Evolutionary conservation across 345 rosid genomes (phyloP), one percentile per base, ranked within the genome.

Genomic region (Populus ilicifolia): DNA sequence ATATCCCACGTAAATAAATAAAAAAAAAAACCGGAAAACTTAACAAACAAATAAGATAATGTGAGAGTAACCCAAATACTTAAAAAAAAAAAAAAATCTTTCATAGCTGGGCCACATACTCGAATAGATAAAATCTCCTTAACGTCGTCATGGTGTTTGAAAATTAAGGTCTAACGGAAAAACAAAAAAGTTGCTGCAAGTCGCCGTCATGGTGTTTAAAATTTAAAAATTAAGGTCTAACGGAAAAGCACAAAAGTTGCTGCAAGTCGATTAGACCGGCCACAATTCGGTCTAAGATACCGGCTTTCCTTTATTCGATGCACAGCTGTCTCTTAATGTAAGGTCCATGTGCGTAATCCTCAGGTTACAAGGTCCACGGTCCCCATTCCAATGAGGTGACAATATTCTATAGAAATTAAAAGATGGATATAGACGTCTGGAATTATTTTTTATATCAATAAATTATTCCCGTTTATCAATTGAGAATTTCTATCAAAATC

Each of bases 291-390:
- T 76, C 81, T 18, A 36, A 71, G 59, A 80, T 56, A 65, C 21
- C 80, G 80, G 80, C 80, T 54, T n/a, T 39, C 25, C 35, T 23
- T 63, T 35, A 72, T 46, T 36, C 59, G 59, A 59, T 59, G 29
- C 23, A 8, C 17, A 18, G 16, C 35, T 36, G 17, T 52, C 4
- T 54, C 41, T 54, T 56, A 27, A 18, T 74, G 61, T 0, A 74
- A 6, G 70, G 70, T 43, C 61, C 61, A 64, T 43, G 23, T 46
- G 67, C 14, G 33, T 59, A 64, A 63, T 41, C 67, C 36, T 35
- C 41, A n/a, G 56, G 10, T 44, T 17, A 75, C 30, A 41, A 63
- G 46, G 17, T 6, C 29, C 2, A 11, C 20, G 33, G 69, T 43
- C 76, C 46, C 18, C 33, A 2, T 38, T 63, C 8, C 27, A 44